Base-by-base conservation (phyloP, 148 eudicot species). In the Cornus controversa region DNA sequence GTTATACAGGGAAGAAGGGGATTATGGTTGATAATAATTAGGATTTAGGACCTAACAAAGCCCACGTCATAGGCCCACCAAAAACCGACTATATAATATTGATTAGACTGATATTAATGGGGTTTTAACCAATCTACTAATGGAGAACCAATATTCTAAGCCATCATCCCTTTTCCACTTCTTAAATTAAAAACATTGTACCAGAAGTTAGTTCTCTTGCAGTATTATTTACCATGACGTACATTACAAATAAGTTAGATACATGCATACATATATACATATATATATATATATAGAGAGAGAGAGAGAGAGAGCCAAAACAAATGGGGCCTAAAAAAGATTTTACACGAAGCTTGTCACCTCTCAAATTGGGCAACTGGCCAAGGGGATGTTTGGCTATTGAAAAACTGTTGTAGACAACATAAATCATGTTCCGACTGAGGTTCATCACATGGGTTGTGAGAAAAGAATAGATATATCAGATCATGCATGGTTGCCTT, bases 401-500 rank as follows among this genome's bases (percentile, higher is more conserved):
- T 66, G 8, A 67, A 72, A 72, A 7, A 13, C 31, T 4, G 71
- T 66, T 57, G 31, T 23, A 69, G 82, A 80, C 82, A 80, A 80
- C 74, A 62, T 9, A 68, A 80, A 66, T 80, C 71, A 69, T 74
- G 76, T 57, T 57, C 74, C 11, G 18, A 66, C 70, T 57, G 76
- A 40, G 67, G 68, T 74, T 57, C 70, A 42, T 81, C 82, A 84
- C 84, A 53, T 29, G 78, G 53, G 64, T 47, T 37, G 36, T 13
- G 34, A 13, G 45, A 34, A 26, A 6, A 60, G 8, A 72, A 13
- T 74, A 27, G 75, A n/a, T n/a, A n/a, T n/a, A n/a, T n/a, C n/a
- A n/a, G n/a, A 73, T 58, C 50, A 34, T 60, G 28, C 71, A 62
- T 42, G 66, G 42, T 70, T 40, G 78, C 42, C 63, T 26, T 31